Conservation (phyloP, 208 protist genomes). For the Wallacemonas rigidus region DNA sequence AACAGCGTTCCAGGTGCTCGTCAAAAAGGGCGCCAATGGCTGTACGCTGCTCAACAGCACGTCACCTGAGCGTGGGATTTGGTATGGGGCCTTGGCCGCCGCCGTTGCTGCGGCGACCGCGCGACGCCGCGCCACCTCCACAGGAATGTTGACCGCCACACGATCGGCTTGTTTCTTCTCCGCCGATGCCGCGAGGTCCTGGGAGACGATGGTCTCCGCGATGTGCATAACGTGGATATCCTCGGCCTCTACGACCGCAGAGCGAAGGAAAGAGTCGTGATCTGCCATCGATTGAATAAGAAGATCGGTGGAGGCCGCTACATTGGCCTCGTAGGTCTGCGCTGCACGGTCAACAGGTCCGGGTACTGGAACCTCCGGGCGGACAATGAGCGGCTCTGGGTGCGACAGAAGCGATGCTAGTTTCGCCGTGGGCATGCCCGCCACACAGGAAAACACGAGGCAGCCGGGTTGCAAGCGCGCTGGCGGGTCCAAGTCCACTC, state of each 20-base stretch:
- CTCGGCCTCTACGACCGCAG: slow-evolving; percentile 34
- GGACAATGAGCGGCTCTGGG: slow-evolving; percentile 45
- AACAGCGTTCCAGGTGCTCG: slow-evolving; percentile 10
- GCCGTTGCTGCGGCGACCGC: slow-evolving; percentile 11
- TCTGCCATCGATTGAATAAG: slow-evolving; percentile 36
- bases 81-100: not conserved
- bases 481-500: not conserved
- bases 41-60: not conserved
- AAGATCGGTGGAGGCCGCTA: not conserved
- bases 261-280: slow-evolving; percentile 34
- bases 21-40: slow-evolving; percentile 10
- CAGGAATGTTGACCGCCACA: slow-evolving; percentile 6
- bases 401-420: slow-evolving; percentile 59
- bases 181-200: slow-evolving; percentile 12
- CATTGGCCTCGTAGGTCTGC: not conserved
- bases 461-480: slow-evolving; percentile 31
- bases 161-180: not conserved
- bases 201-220: not conserved
- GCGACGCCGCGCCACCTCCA: slow-evolving; percentile 15
- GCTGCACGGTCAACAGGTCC: not conserved
- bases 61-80: not conserved
- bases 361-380: slow-evolving; percentile 26
- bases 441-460: slow-evolving; percentile 66
- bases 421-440: slow-evolving; percentile 45
- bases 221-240: slow-evolving; percentile 15